Evolutionary conservation across 1,284 basidiomycete species (phyloP).

Genomic region (Stereum hirsutum): DNA sequence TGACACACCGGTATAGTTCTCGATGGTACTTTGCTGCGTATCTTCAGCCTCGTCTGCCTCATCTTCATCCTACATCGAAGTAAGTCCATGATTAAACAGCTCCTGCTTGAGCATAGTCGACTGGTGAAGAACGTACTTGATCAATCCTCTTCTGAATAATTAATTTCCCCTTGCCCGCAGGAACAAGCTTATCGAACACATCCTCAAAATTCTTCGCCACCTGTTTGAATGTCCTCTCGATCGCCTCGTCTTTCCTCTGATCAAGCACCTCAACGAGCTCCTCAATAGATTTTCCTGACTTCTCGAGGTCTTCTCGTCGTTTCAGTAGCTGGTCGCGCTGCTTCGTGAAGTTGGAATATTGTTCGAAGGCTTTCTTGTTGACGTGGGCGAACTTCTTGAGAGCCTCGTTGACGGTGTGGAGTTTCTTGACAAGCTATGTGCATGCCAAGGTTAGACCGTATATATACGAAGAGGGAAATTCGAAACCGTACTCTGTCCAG

Average conservation of each 20-base stretch:
- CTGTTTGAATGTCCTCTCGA: constrained; percentile 97
- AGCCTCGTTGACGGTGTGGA: constrained; percentile 86
- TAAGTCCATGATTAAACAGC: too few species aligned
- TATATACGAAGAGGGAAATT: constrained; percentile 1
- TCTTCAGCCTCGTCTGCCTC: constrained; percentile 59
- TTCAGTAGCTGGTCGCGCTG: constrained; percentile 88
- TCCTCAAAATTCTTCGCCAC: constrained; percentile 96
- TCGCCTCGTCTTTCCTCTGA: constrained; percentile 96
- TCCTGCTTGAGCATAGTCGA: too few species aligned
- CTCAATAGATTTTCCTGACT: constrained; percentile 82
- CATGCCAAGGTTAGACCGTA: neutral
- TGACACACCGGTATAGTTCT: constrained; percentile 94
- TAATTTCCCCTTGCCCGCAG: constrained; percentile 82
- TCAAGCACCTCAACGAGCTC: constrained; percentile 95
- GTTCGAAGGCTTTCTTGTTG: constrained; percentile 99
- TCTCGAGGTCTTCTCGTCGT: constrained; percentile 85
- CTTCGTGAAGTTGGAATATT: constrained; percentile 96
- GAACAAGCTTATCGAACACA: constrained; percentile 96
- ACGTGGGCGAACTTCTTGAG: constrained; percentile 97
- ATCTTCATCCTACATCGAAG: constrained; percentile 46
- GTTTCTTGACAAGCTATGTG: constrained; percentile 75
- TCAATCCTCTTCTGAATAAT: constrained; percentile 90
- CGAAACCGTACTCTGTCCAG: constrained; percentile 65
- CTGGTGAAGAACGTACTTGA: constrained; percentile 42
- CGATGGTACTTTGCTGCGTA: constrained; percentile 68